A percentile compares a stretch with the other conserved stretches of the same genome.
Conservation (phyloP, 164 flowering plant species). For the Santalum album region DNA sequence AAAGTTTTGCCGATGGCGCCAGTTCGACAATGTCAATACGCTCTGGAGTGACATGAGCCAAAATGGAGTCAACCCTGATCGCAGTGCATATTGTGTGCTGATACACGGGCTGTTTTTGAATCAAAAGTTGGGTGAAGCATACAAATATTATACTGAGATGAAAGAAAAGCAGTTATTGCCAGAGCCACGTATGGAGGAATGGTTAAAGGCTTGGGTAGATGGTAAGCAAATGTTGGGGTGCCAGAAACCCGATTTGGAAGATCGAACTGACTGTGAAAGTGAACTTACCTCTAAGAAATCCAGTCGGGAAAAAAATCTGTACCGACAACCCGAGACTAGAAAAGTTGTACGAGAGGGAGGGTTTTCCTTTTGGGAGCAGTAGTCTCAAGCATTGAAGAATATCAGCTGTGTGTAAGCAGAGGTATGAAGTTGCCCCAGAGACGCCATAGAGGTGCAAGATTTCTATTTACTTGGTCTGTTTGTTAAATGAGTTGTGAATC, state of each 20-base stretch:
- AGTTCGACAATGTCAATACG: conserved; percentile 56
- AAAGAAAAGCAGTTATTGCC: conserved; percentile 49
- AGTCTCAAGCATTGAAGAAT: background rate
- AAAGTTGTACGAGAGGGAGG: conserved; percentile 46
- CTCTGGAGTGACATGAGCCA: conserved; percentile 66
- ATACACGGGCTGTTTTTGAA: conserved; percentile 79
- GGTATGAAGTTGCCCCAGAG: background rate
- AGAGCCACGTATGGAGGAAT: conserved; percentile 59
- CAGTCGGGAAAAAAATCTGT: conserved; percentile 26
- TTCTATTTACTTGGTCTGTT: too few relatives aligned
- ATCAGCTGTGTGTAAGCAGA: background rate
- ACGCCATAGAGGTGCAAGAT: background rate
- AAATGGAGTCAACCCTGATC: conserved; percentile 57
- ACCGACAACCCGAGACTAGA: conserved; percentile 41
- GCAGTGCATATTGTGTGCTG: conserved; percentile 63
- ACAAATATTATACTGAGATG: conserved; percentile 62
- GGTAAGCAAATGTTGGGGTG: conserved; percentile 24
- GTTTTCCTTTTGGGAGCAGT: conserved; percentile 48
- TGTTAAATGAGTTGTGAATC: too few relatives aligned
- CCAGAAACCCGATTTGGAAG: conserved; percentile 15
- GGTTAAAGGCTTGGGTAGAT: conserved; percentile 53
- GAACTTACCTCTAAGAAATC: conserved; percentile 7
- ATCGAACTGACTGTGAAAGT: too few relatives aligned
- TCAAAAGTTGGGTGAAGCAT: conserved; percentile 66
- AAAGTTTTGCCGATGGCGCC: conserved; percentile 72